Percentiles rank a stretch among this genome's conserved stretches.
Conservation (phyloP, 164 flowering plant genomes). For the Akebia trifoliata region DNA sequence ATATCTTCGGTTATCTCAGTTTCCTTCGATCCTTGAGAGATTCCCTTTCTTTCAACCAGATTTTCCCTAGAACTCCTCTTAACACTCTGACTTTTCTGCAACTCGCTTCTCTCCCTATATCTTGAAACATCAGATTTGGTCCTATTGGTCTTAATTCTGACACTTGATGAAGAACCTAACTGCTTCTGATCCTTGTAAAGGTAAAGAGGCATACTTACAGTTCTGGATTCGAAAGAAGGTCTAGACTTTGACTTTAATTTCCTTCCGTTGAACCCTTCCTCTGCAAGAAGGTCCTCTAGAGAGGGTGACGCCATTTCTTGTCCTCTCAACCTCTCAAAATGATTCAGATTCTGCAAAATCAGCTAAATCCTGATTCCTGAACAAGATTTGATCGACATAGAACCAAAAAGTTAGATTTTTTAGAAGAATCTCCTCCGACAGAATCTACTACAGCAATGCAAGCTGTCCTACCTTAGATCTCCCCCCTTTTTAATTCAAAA, state of each 20-base stretch:
- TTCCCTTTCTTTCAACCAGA: slow-evolving; percentile 18
- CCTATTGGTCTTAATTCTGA: slow-evolving; percentile 33
- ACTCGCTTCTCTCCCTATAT: slow-evolving; percentile 17
- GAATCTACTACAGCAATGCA: too few relatives aligned
- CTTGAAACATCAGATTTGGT: slow-evolving; percentile 40
- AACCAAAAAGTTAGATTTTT: too few relatives aligned
- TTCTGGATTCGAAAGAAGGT: slow-evolving; percentile 24
- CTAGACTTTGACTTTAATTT: slow-evolving; percentile 27
- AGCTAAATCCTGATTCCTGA: neutral
- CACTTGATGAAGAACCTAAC: slow-evolving; percentile 18
- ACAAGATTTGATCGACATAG: too few relatives aligned
- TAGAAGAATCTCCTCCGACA: too few relatives aligned
- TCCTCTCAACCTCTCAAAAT: neutral
- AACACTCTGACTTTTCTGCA: slow-evolving; percentile 16
- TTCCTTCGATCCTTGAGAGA: slow-evolving; percentile 6
- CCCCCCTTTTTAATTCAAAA: too few relatives aligned
- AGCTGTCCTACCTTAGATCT: too few relatives aligned
- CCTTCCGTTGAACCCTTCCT: slow-evolving; percentile 60
- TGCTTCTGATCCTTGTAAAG: slow-evolving; percentile 15
- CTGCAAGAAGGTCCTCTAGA: slow-evolving; percentile 57
- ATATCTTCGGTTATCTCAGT: slow-evolving; percentile 17
- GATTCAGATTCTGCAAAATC: neutral
- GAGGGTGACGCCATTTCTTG: slow-evolving; percentile 48
- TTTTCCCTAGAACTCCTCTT: slow-evolving; percentile 21
- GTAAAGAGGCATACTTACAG: slow-evolving; percentile 24